A percentile compares a stretch with the other conserved stretches of the same genome.
phyloP scores from a whole-genome alignment of 1,284 basidiomycete species.

The Inonotus hispidus region DNA sequence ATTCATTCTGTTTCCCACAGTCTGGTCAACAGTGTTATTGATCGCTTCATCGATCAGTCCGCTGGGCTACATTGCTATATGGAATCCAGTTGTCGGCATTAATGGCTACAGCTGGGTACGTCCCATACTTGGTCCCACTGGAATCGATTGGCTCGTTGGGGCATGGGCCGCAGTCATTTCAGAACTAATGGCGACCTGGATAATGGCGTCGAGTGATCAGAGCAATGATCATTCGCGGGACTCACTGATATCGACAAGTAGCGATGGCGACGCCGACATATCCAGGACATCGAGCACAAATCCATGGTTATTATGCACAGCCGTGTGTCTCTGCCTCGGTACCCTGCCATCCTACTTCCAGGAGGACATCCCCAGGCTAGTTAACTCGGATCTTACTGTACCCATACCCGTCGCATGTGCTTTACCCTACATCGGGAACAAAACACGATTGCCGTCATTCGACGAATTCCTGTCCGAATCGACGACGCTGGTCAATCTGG shows the following conservation, averaged over 20 bases:
- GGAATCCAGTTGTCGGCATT: conserved; percentile 53
- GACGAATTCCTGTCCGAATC: conserved; percentile 58
- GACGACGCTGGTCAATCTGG: conserved; percentile 34
- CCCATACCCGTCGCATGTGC: conserved; percentile 60
- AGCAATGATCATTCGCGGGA: conserved; percentile 21
- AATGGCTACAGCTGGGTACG: conserved; percentile 59
- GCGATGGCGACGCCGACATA: conserved; percentile 1
- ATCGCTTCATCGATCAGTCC: conserved; percentile 48
- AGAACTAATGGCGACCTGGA: conserved; percentile 46
- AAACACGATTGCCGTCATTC: conserved; percentile 40
- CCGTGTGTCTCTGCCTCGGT: conserved; percentile 39
- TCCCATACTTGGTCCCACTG: conserved; percentile 48
- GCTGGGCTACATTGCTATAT: conserved; percentile 62
- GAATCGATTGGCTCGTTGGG: conserved; percentile 63
- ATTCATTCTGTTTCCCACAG: conserved; percentile 54
- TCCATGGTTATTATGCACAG: conserved; percentile 31
- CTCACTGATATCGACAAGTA: conserved; percentile 1
- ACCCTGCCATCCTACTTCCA: conserved; percentile 50
- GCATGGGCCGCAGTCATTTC: conserved; percentile 66
- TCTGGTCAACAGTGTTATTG: conserved; percentile 63
- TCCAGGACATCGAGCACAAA: conserved; percentile 6
- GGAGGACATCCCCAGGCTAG: conserved; percentile 37
- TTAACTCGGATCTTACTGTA: conserved; percentile 40
- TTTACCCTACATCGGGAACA: conserved; percentile 36
- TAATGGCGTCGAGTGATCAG: conserved; percentile 40